phyloP scores from a whole-genome alignment of 1,284 basidiomycete genomes.

The Pyrrhoderma noxium region DNA sequence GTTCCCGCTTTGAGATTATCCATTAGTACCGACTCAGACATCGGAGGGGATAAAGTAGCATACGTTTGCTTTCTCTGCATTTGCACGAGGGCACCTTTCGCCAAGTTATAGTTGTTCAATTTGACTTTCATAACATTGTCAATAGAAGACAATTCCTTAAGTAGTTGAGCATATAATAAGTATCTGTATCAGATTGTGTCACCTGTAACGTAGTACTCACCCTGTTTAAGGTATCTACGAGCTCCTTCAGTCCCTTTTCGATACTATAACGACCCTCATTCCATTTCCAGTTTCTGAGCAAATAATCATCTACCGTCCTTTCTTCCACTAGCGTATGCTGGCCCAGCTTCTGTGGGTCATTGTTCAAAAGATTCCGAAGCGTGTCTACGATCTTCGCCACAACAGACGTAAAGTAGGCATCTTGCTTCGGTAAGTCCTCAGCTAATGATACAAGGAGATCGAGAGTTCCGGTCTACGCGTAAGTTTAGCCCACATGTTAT shows the following conservation, averaged over 20 bases:
- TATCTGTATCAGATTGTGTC: not conserved
- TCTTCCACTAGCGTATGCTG: slow-evolving; percentile 87
- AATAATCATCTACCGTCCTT: slow-evolving; percentile 72
- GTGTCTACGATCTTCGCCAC: slow-evolving; percentile 95
- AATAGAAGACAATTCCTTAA: slow-evolving; percentile 82
- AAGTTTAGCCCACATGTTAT: not conserved
- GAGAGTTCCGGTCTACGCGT: slow-evolving; percentile 82
- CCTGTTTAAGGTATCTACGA: slow-evolving; percentile 77
- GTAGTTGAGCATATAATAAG: slow-evolving; percentile 5
- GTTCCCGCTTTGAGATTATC: slow-evolving; percentile 64
- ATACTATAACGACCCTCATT: slow-evolving; percentile 83
- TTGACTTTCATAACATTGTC: slow-evolving; percentile 89
- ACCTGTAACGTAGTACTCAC: slow-evolving; percentile 35
- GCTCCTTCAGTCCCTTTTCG: slow-evolving; percentile 72
- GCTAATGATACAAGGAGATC: slow-evolving; percentile 86
- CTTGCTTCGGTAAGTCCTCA: slow-evolving; percentile 90
- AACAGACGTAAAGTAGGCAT: slow-evolving; percentile 79
- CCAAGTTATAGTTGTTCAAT: slow-evolving; percentile 86
- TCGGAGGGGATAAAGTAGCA: slow-evolving; percentile 27
- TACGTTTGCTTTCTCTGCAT: slow-evolving; percentile 94
- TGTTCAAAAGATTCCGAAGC: slow-evolving; percentile 84
- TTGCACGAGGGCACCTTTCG: slow-evolving; percentile 89
- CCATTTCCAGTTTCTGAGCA: slow-evolving; percentile 79
- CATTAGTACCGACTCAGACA: slow-evolving; percentile 2
- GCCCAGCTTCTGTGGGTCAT: slow-evolving; percentile 75